phyloP scores from a whole-genome alignment of 768 basidiomycete species.

The Pisolithus orientalis region DNA sequence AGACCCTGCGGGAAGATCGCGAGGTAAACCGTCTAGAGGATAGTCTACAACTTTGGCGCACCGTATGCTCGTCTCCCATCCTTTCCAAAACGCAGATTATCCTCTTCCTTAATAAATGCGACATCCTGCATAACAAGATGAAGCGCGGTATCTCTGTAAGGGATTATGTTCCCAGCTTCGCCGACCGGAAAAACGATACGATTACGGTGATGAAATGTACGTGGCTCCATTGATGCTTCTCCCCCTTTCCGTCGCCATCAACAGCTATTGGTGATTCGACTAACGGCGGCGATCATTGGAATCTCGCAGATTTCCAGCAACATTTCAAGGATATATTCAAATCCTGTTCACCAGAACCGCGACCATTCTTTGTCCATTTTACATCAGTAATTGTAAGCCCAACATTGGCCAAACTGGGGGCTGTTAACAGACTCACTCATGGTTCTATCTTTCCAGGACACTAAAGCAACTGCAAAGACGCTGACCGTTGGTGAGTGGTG shows the following conservation, averaged over 20 bases:
- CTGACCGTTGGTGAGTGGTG: constrained; percentile 52
- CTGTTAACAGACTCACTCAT: too few species aligned
- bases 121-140: constrained; percentile 68
- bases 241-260: background rate
- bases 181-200: constrained; percentile 65
- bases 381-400: constrained; percentile 71
- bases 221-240: constrained; percentile 17
- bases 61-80: constrained; percentile 63
- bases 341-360: constrained; percentile 53
- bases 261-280: background rate
- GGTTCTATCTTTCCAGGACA: constrained; percentile 45
- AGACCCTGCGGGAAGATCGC: constrained; percentile 65
- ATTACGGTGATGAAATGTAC: constrained; percentile 64
- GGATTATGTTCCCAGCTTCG: constrained; percentile 68
- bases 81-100: constrained; percentile 50
- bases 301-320: constrained; percentile 59
- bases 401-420: background rate
- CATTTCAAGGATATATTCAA: constrained; percentile 74
- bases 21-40: constrained; percentile 72
- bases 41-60: constrained; percentile 68
- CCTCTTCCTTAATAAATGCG: constrained; percentile 63
- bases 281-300: background rate
- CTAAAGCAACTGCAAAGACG: constrained; percentile 65
- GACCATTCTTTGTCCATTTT: constrained; percentile 66
- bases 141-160: constrained; percentile 58